phyloP scores from a whole-genome alignment of 352 stramenopile genomes.

The Globisporangium alternatum region DNA sequence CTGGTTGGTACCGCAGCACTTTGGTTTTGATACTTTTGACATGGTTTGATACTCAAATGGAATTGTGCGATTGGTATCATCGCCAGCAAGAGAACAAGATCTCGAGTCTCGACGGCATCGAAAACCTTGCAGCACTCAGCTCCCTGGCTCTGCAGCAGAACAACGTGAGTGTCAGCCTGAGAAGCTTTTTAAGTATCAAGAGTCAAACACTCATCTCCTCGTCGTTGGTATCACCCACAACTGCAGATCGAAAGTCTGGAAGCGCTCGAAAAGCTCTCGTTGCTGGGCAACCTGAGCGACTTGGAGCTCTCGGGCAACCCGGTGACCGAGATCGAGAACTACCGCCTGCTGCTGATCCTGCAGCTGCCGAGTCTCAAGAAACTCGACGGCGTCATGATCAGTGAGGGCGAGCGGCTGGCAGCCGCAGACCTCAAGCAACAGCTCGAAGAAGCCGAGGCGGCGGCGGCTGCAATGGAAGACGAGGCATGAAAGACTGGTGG shows the following conservation, averaged over 20 bases:
- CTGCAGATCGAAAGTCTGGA: slow-evolving; percentile 52
- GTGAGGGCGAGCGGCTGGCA: slow-evolving; percentile 56
- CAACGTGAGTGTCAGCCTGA: slow-evolving; percentile 30
- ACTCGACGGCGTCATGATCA: slow-evolving; percentile 54
- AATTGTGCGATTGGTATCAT: not conserved
- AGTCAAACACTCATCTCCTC: not conserved
- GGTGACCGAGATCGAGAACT: slow-evolving; percentile 52
- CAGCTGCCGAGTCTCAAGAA: slow-evolving; percentile 49
- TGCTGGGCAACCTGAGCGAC: slow-evolving; percentile 36
- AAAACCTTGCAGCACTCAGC: slow-evolving; percentile 38
- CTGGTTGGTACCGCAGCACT: slow-evolving; percentile 31
- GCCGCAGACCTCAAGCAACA: slow-evolving; percentile 59
- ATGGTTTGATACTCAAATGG: not conserved
- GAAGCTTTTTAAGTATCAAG: not conserved
- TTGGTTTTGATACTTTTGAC: not conserved
- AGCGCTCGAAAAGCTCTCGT: slow-evolving; percentile 39
- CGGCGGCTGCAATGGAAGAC: slow-evolving; percentile 26
- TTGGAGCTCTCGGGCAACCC: slow-evolving; percentile 56
- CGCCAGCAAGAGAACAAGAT: slow-evolving; percentile 72
- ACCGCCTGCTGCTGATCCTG: slow-evolving; percentile 50
- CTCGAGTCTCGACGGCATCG: slow-evolving; percentile 46
- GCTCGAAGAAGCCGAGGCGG: slow-evolving; percentile 27
- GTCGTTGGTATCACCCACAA: not conserved
- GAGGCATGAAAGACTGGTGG: not conserved
- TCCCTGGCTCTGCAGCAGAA: slow-evolving; percentile 59